Evolutionary conservation across 2,329 filamentous ascomycete species (phyloP).

Genomic region (Aspergillus bombycis): DNA sequence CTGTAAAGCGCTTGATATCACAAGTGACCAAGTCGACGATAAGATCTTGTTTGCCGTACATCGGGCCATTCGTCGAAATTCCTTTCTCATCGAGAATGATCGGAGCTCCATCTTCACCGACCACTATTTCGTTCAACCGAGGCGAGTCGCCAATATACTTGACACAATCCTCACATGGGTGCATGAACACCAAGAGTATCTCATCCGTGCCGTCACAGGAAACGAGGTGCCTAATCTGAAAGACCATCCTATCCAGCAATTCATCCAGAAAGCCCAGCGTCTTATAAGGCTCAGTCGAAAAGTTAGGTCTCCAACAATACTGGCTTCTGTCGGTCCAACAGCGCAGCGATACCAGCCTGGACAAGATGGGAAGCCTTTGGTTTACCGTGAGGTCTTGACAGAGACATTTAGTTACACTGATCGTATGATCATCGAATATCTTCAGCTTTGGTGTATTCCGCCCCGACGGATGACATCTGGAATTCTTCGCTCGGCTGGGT

Average conservation of each 20-base stretch:
- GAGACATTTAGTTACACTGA: constrained; percentile 54
- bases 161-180: constrained; percentile 59
- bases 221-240: constrained; percentile 28
- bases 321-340: constrained; percentile 47
- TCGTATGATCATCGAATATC: constrained; percentile 57
- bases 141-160: constrained; percentile 51
- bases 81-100: constrained; percentile 41
- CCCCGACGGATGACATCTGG: constrained; percentile 41
- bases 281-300: constrained; percentile 46
- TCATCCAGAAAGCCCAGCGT: constrained; percentile 48
- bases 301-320: constrained; percentile 46
- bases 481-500: constrained; percentile 53
- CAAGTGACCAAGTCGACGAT: constrained; percentile 32
- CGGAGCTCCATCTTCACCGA: constrained; percentile 37
- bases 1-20: constrained; percentile 35
- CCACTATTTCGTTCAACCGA: constrained; percentile 55
- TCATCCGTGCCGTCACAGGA: constrained; percentile 30
- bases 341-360: constrained; percentile 31
- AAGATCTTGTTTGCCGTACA: constrained; percentile 41
- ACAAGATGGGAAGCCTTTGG: constrained; percentile 29
- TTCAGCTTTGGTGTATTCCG: constrained; percentile 56
- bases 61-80: constrained; percentile 32
- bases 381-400: constrained; percentile 37
- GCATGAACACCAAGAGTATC: constrained; percentile 51
- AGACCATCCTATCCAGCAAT: constrained; percentile 45